Evolutionary conservation across 257 asterid genomes (phyloP), one percentile per base, ranked within the genome.

Genomic region (Nyctanthes arbortristis): DNA sequence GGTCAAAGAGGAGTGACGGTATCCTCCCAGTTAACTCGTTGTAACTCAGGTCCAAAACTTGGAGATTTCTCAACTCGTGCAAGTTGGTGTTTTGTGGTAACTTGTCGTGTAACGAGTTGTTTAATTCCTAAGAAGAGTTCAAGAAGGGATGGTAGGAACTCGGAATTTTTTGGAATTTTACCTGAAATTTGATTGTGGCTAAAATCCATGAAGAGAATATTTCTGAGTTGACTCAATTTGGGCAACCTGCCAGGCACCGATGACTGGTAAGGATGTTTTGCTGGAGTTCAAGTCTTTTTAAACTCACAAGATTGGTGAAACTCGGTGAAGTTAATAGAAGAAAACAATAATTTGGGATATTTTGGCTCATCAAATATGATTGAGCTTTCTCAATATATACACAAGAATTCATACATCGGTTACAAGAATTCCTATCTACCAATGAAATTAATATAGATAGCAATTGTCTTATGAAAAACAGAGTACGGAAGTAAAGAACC

Each of bases 21-120:
- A 67, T 13, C 35, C 3, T 29, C 14, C 79, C 71, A 4, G 37
- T 56, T 12, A 73, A 61, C 32, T 40, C 25, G 66, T 74, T 74
- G 63, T 74, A 47, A 18, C 74, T 74, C 70, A 74, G 61, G 24
- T 74, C 74, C 63, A 74, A 36, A 4, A 74, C 78, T 25, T 74
- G 74, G 20, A 73, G 63, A 28, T 2, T 39, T 20, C 31, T 31
- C 31, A 73, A 11, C 65, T 68, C 65, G 10, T 28, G 35, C 3
- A 61, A 16, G n/a, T 36, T 54, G n/a, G 45, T 34, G 7, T 35
- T 35, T 0, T n/a, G n/a, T n/a, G n/a, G n/a, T n/a, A 73, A 58
- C 25, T 52, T 33, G 1, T 68, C 78, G 12, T n/a, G 2, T 22
- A 74, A 74, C 7, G 36, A 61, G 37, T 74, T 74, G 74, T 74